Conservation (phyloP, 768 basidiomycete species). For the Lactarius hengduanensis region DNA sequence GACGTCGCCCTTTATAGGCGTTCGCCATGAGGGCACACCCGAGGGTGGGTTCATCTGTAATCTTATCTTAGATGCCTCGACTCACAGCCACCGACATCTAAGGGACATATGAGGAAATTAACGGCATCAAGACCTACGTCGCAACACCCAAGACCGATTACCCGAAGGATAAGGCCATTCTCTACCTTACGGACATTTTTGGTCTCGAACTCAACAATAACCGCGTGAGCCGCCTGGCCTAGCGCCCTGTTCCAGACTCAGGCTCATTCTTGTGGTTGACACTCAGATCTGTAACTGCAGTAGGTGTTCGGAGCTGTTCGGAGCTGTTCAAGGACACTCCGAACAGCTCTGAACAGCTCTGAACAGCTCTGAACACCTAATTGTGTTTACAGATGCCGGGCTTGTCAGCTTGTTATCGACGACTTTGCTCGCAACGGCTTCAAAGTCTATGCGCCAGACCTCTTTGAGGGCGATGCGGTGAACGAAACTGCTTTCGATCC, state of each 20-base stretch:
- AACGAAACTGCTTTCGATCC: conserved; percentile 26
- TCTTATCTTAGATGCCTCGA: not conserved
- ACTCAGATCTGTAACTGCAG: too few relatives aligned
- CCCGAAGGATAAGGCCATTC: conserved; percentile 41
- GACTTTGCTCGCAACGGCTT: conserved; percentile 44
- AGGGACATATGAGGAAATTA: conserved; percentile 39
- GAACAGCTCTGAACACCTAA: too few relatives aligned
- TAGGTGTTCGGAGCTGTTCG: too few relatives aligned
- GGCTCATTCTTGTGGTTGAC: not conserved
- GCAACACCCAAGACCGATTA: conserved; percentile 41
- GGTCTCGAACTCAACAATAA: conserved; percentile 39
- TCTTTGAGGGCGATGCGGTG: conserved; percentile 32
- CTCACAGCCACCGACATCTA: not conserved
- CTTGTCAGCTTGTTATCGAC: conserved; percentile 43
- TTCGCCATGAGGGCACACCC: conserved; percentile 39
- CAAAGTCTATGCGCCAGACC: conserved; percentile 26
- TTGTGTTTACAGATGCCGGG: too few relatives aligned
- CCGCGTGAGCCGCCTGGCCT: conserved; percentile 27
- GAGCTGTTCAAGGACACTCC: too few relatives aligned
- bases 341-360: too few relatives aligned
- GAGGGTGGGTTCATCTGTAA: conserved; percentile 32
- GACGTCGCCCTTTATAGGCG: conserved; percentile 29
- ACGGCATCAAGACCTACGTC: conserved; percentile 42
- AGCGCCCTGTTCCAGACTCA: not conserved
- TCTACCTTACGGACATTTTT: conserved; percentile 43